Evolutionary conservation across 441 rosid genomes (phyloP).

Genomic region (Pelargonium fulgidum): DNA sequence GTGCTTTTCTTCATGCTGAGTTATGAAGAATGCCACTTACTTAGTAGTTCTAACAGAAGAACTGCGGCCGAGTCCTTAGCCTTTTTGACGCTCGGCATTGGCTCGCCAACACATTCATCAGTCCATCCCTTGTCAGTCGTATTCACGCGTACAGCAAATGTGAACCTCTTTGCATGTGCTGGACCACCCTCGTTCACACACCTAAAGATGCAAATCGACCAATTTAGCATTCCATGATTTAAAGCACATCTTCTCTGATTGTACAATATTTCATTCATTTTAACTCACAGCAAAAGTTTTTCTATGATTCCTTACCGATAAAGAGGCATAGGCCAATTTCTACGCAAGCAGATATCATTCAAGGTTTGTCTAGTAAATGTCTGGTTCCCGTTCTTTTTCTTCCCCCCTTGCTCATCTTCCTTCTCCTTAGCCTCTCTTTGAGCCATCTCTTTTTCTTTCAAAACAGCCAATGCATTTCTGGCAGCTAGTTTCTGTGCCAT

Average conservation of each 20-base stretch:
- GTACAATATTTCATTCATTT: background rate
- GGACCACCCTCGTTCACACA: slow-evolving; percentile 95
- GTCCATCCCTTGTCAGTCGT: slow-evolving; percentile 86
- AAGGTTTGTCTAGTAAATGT: slow-evolving; percentile 88
- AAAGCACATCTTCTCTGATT: background rate
- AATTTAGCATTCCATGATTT: background rate
- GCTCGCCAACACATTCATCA: slow-evolving; percentile 92
- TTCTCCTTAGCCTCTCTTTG: slow-evolving; percentile 43
- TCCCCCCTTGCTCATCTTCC: slow-evolving; percentile 41
- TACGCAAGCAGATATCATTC: slow-evolving; percentile 88
- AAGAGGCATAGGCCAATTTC: slow-evolving; percentile 95
- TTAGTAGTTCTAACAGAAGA: slow-evolving; percentile 72
- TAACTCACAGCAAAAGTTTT: too few relatives aligned
- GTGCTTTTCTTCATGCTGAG: background rate
- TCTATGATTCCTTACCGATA: slow-evolving; percentile 50
- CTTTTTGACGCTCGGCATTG: slow-evolving; percentile 98
- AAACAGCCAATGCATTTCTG: slow-evolving; percentile 76
- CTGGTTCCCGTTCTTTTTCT: slow-evolving; percentile 71
- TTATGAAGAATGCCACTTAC: slow-evolving; percentile 38
- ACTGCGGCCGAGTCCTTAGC: slow-evolving; percentile 95
- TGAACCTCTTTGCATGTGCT: slow-evolving; percentile 94
- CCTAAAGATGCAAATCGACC: slow-evolving; percentile 32
- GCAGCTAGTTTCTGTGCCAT: slow-evolving; percentile 99
- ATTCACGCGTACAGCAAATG: slow-evolving; percentile 84
- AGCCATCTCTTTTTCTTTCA: slow-evolving; percentile 76